phyloP scores from a whole-genome alignment of 225 moss, liverwort and hornwort genomes.

The Physcomitrium patens region DNA sequence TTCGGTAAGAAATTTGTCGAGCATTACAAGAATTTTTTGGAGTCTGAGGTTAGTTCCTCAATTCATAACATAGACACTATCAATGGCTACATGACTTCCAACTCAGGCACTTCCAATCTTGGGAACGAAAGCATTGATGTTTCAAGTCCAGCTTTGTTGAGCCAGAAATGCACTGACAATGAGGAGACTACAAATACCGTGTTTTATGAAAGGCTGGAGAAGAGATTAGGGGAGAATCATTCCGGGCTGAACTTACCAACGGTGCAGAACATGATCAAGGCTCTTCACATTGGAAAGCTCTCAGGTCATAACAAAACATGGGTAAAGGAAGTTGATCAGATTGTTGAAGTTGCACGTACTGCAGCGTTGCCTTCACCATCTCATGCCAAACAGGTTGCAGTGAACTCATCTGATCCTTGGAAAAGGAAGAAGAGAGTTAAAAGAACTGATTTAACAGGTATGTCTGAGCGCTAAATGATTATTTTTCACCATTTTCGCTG shows the following conservation, averaged over 20 bases:
- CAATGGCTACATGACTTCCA: slow-evolving; percentile 46
- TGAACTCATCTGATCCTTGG: slow-evolving; percentile 39
- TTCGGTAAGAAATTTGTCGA: slow-evolving; percentile 74
- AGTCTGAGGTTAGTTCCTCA: slow-evolving; percentile 42
- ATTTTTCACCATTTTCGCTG: slow-evolving; percentile 16
- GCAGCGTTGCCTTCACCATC: slow-evolving; percentile 34
- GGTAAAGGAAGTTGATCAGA: slow-evolving; percentile 47
- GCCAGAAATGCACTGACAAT: slow-evolving; percentile 44
- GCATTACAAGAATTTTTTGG: slow-evolving; percentile 56
- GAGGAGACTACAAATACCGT: slow-evolving; percentile 42
- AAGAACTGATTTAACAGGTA: slow-evolving; percentile 52
- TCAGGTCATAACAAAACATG: slow-evolving; percentile 40
- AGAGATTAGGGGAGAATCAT: slow-evolving; percentile 72
- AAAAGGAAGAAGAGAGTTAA: slow-evolving; percentile 55
- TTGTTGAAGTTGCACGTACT: slow-evolving; percentile 43
- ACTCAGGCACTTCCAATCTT: slow-evolving; percentile 32
- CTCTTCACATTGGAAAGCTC: slow-evolving; percentile 40
- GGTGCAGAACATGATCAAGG: slow-evolving; percentile 70
- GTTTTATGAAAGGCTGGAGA: slow-evolving; percentile 49
- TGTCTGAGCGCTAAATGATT: slow-evolving; percentile 18
- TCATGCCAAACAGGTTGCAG: slow-evolving; percentile 27
- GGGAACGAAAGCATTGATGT: slow-evolving; percentile 27
- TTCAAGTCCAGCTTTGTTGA: slow-evolving; percentile 34
- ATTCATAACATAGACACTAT: slow-evolving; percentile 54
- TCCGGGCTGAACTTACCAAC: slow-evolving; percentile 69